Base-by-base conservation (phyloP, 2,329 filamentous ascomycete species). In the Purpureocillium lavendulum region DNA sequence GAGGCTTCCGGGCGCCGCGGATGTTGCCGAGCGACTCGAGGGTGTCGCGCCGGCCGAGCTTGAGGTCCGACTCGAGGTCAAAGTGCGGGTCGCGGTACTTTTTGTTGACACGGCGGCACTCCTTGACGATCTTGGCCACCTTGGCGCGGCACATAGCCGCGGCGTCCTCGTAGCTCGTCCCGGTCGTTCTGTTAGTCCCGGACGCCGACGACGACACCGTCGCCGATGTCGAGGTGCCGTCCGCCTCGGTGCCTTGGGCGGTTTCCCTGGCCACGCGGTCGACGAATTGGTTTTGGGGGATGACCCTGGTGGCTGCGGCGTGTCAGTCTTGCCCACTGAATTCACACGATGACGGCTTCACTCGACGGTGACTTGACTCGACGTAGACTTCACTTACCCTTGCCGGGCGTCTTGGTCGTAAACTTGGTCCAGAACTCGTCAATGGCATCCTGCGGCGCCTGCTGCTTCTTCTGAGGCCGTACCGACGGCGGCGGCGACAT, bases 31-130 rank as follows among this genome's bases (percentile, higher is more conserved):
- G 63, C 29, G 64, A 64, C 42, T 69, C 58, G 17, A 75, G 62
- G 26, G 70, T 76, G 50, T 77, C 69, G 32, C 65, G 63, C 6
- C 56, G 60, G n/a, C 64, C 61, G 30, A 67, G 66, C 61, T 86
- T 84, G 45, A 88, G 69, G 56, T 89, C 85, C 30, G 75, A 67
- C 54, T 92, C 87, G 38, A 94, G 78, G 56, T 94, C 84, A 55
- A 94, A 94, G 57, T 92, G 80, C n/a, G 81, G 77, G 54, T 94
- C 87, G 13, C 82, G 75, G 56, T 94, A 95, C 59, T 87, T 90
- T 53, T 87, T 82, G 59, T 94, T 94, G 41, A 87, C 69, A 8
- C 84, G 74, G 16, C 78, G 71, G 56, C 87, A 94, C 53, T 80
- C 76, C 41, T 68, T 67, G 36, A 77, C 69, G 43, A 81, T 80